These are phyloP conservation scores for Leishmania braziliensis DNA, from an alignment of 208 protist species.

Conservation along the genomic window DNA sequence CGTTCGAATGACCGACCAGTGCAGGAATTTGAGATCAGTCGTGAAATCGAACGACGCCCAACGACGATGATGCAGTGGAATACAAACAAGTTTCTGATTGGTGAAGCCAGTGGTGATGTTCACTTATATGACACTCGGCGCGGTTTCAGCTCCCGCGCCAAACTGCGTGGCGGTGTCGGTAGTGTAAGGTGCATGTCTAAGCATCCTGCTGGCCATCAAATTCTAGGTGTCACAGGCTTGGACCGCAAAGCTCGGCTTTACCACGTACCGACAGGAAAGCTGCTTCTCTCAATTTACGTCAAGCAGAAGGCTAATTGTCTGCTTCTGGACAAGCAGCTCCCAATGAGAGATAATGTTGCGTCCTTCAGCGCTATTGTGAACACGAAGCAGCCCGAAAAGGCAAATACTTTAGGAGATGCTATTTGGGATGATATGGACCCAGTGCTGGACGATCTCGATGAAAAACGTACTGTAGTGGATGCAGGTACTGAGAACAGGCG, in stretches of 20 bases:
- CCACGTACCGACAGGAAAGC: constrained; percentile 83
- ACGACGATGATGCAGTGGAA: constrained; percentile 87
- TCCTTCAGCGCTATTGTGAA: constrained; percentile 73
- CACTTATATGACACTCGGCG: constrained; percentile 86
- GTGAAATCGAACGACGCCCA: constrained; percentile 78
- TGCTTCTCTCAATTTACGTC: constrained; percentile 70
- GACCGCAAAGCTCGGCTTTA: constrained; percentile 83
- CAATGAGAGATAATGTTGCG: constrained; percentile 59
- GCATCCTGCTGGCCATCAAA: constrained; percentile 79
- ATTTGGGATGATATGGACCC: constrained; percentile 90
- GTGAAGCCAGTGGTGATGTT: constrained; percentile 81
- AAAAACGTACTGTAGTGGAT: constrained; percentile 5
- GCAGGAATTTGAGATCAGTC: constrained; percentile 81
- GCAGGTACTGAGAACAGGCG: neutral
- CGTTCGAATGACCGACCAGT: constrained; percentile 72
- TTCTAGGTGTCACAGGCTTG: constrained; percentile 73
- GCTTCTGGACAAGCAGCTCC: constrained; percentile 66
- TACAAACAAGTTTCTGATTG: constrained; percentile 86
- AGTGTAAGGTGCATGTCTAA: constrained; percentile 84
- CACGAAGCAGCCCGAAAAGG: constrained; percentile 68
- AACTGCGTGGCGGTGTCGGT: constrained; percentile 82
- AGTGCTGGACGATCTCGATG: constrained; percentile 68
- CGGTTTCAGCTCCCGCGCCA: constrained; percentile 82
- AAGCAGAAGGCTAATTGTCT: constrained; percentile 76
- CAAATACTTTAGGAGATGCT: constrained; percentile 60